Conservation (phyloP, 345 rosid genomes). For the Aquilaria sinensis region DNA sequence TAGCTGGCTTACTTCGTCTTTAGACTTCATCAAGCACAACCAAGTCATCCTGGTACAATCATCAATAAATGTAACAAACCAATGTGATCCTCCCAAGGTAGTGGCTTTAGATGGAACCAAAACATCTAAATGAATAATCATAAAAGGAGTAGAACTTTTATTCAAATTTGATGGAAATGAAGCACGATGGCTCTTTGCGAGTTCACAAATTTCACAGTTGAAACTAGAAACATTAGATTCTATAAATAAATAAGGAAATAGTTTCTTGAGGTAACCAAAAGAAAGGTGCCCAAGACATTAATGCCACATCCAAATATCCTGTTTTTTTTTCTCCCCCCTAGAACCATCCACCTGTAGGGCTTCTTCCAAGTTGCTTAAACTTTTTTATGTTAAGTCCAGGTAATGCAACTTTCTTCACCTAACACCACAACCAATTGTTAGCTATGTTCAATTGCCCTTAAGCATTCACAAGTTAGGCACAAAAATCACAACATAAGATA, state of each 20-base stretch:
- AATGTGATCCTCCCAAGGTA: not conserved
- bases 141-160: not conserved
- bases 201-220: too few relatives aligned
- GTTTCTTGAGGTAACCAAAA: too few relatives aligned
- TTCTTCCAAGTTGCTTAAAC: too few relatives aligned
- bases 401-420: too few relatives aligned
- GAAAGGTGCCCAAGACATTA: not conserved
- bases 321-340: not conserved
- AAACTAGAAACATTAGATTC: too few relatives aligned
- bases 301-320: not conserved
- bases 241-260: too few relatives aligned
- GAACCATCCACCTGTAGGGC: too few relatives aligned
- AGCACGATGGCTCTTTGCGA: too few relatives aligned
- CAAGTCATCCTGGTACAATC: conserved; percentile 4
- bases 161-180: not conserved
- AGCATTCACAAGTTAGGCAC: conserved; percentile 1
- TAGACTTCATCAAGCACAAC: conserved; percentile 1
- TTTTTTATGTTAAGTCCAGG: too few relatives aligned
- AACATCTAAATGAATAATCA: conserved; percentile 7
- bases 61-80: conserved; percentile 7
- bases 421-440: conserved; percentile 8
- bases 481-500: too few relatives aligned
- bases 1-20: not conserved
- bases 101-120: not conserved
- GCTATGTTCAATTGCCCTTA: not conserved